Evolutionary conservation across 306 rosid genomes (phyloP).

Genomic region (Cicer arietinum): DNA sequence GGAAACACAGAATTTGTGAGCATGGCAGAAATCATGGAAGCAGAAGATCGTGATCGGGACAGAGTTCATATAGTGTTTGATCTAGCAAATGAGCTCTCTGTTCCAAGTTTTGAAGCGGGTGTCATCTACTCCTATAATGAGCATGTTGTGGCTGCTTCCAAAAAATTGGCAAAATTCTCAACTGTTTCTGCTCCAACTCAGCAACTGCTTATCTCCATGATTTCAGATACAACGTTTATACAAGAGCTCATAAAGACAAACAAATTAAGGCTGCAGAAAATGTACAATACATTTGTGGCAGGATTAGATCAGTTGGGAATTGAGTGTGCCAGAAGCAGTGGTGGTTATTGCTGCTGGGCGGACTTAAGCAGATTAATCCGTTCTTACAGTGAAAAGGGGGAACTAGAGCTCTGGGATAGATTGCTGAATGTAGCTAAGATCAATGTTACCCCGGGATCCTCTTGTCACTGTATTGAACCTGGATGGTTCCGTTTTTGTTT

Average conservation of each 20-base stretch:
- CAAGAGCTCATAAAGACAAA: slow-evolving; percentile 57
- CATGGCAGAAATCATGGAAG: slow-evolving; percentile 74
- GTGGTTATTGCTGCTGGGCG: slow-evolving; percentile 95
- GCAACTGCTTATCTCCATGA: slow-evolving; percentile 74
- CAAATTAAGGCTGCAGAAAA: slow-evolving; percentile 56
- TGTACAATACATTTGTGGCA: slow-evolving; percentile 58
- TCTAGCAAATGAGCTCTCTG: slow-evolving; percentile 77
- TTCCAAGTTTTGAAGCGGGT: slow-evolving; percentile 80
- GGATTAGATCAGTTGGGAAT: slow-evolving; percentile 83
- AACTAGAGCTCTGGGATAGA: slow-evolving; percentile 92
- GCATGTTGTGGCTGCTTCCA: slow-evolving; percentile 75
- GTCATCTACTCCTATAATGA: slow-evolving; percentile 77
- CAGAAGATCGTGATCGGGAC: slow-evolving; percentile 66
- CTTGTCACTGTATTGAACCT: slow-evolving; percentile 85
- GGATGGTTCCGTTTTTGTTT: slow-evolving; percentile 95
- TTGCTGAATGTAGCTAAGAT: slow-evolving; percentile 77
- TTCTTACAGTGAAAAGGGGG: slow-evolving; percentile 86
- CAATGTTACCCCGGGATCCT: slow-evolving; percentile 84
- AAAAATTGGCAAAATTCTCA: slow-evolving; percentile 74
- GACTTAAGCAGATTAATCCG: slow-evolving; percentile 74
- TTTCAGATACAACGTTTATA: slow-evolving; percentile 71
- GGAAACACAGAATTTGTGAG: slow-evolving; percentile 68
- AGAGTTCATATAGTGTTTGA: slow-evolving; percentile 83
- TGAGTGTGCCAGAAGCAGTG: slow-evolving; percentile 66
- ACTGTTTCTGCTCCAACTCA: slow-evolving; percentile 76